phyloP scores from a whole-genome alignment of 805 yeast genomes.

The Cyberlindnera veronae region DNA sequence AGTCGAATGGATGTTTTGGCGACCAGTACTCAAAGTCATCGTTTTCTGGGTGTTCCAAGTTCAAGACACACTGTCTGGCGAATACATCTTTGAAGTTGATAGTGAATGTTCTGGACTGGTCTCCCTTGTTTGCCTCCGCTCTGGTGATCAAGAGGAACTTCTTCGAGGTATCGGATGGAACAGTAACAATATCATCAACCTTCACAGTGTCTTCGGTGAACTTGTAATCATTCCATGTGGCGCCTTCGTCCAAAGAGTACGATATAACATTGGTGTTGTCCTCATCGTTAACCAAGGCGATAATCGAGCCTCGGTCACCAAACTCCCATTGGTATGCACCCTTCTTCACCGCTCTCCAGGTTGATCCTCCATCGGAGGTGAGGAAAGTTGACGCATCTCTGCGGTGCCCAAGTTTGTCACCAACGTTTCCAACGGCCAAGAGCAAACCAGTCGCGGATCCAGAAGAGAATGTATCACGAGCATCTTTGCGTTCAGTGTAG shows the following conservation, averaged over 20 bases:
- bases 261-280: conserved; percentile 54
- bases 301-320: conserved; percentile 90
- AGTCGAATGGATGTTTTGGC: conserved; percentile 51
- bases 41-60: conserved; percentile 38
- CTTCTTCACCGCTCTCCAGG: conserved; percentile 77
- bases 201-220: conserved; percentile 56
- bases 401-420: conserved; percentile 47
- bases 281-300: conserved; percentile 63
- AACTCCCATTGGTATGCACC: conserved; percentile 90
- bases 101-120: conserved; percentile 42
- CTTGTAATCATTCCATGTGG: conserved; percentile 62
- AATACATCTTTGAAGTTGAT: conserved; percentile 55
- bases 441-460: conserved; percentile 85
- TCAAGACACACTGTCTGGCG: conserved; percentile 51
- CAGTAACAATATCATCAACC: conserved; percentile 77
- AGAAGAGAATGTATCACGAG: conserved; percentile 82
- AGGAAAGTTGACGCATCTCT: conserved; percentile 67
- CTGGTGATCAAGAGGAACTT: conserved; percentile 64
- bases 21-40: conserved; percentile 66
- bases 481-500: conserved; percentile 80
- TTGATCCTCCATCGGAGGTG: conserved; percentile 85
- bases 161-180: conserved; percentile 84
- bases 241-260: conserved; percentile 79
- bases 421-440: conserved; percentile 94
- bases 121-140: conserved; percentile 42